Base-by-base conservation (phyloP, 129 eudicot genomes). In the carrot (Daucus carota) region DNA sequence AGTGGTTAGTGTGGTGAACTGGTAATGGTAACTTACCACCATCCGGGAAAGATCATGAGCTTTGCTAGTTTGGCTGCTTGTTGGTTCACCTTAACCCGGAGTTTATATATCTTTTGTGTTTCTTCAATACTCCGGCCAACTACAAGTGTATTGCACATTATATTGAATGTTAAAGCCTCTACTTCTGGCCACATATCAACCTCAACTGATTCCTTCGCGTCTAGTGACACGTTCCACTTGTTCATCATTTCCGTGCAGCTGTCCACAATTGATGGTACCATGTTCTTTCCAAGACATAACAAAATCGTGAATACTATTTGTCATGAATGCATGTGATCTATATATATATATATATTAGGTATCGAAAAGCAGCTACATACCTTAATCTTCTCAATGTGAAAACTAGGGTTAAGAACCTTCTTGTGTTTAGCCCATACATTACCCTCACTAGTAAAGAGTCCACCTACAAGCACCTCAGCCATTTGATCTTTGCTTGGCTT, bases 21-120 rank as follows among this genome's bases (percentile, higher is more conserved):
- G n/a, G n/a, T n/a, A n/a, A n/a, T n/a, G n/a, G n/a, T n/a, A n/a
- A 67, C 34, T 34, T 68, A 68, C 72, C 72, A 34, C 72, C 72
- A 36, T 31, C 72, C 24, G 41, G 72, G 45, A 31, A 34, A 31
- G 13, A 34, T 16, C 45, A 68, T 31, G 42, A 17, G 72, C 14
- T 18, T 65, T 15, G 70, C 6, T 15, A 38, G 26, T 68, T 68
- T 68, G 45, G 44, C 72, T 15, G 45, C 72, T 68, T 34, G 45
- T 31, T 68, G 14, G 26, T 31, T 68, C 29, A 68, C 40, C 22
- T 3, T 68, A 16, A 7, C 3, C 45, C 72, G 72, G 72, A 68
- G 72, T 8, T 33, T n/a, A 1, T 31, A 68, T 36, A 68, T 31
- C 26, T 20, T 68, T 68, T 8, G 17, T 1, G 43, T 38, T 34